Evolutionary conservation across 495 filamentous ascomycete genomes (phyloP).

Genomic region (Penicillium odoratum): DNA sequence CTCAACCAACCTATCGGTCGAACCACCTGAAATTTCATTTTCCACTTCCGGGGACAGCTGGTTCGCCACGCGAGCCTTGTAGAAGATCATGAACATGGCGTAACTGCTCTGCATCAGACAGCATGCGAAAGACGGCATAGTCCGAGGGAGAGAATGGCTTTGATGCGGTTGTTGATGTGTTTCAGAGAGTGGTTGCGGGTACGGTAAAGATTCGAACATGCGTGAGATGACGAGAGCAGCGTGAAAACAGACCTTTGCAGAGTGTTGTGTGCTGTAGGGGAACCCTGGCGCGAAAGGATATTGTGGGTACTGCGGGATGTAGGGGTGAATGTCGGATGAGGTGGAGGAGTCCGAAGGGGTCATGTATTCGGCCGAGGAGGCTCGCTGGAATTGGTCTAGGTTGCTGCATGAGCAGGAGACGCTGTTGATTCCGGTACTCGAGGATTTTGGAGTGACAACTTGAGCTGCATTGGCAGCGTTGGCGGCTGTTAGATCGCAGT

Average conservation of each 20-base stretch:
- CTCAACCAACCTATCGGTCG: conserved; percentile 47
- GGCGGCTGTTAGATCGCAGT: conserved; percentile 54
- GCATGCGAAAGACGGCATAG: conserved; percentile 62
- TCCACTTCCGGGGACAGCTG: conserved; percentile 42
- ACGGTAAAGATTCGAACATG: conserved; percentile 51
- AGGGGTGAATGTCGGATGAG: conserved; percentile 34
- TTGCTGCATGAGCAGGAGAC: conserved; percentile 40
- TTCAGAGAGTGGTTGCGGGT: conserved; percentile 43
- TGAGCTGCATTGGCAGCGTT: conserved; percentile 28
- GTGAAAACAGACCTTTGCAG: conserved; percentile 53
- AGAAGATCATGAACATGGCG: conserved; percentile 57
- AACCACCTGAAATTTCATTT: conserved; percentile 29
- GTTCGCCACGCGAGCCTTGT: conserved; percentile 50
- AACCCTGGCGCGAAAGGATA: conserved; percentile 40
- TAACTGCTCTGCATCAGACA: conserved; percentile 66
- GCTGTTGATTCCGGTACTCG: conserved; percentile 29
- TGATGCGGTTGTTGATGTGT: conserved; percentile 27
- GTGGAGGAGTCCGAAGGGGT: conserved; percentile 40
- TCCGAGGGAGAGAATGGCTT: conserved; percentile 45
- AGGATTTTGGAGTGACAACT: conserved; percentile 24
- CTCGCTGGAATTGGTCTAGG: conserved; percentile 32
- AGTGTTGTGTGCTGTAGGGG: conserved; percentile 54
- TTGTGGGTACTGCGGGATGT: conserved; percentile 27
- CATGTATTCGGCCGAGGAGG: conserved; percentile 39
- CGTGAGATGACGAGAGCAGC: conserved; percentile 52